phyloP scores from a whole-genome alignment of 495 filamentous ascomycete species.

The Lepidopterella palustris region DNA sequence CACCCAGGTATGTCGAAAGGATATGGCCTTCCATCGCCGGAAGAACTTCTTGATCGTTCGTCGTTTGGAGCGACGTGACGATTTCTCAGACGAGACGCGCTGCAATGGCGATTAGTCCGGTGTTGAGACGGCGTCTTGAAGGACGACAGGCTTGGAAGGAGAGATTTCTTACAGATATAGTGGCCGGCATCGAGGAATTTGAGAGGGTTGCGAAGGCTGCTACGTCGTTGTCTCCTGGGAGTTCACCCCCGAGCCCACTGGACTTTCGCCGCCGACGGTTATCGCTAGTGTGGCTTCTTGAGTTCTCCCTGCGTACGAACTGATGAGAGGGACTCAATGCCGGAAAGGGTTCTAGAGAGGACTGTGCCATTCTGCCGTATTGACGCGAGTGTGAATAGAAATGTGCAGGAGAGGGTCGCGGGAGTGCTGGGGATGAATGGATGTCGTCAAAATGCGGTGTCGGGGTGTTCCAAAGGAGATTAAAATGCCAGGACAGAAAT shows the following conservation, averaged over 20 bases:
- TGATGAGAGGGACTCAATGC: constrained; percentile 8
- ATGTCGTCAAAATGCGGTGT: neutral
- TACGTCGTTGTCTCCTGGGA: constrained; percentile 23
- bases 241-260: constrained; percentile 23
- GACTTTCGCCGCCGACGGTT: constrained; percentile 17
- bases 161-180: constrained; percentile 4
- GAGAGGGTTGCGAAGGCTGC: constrained; percentile 23
- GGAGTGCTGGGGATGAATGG: constrained; percentile 3
- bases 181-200: neutral
- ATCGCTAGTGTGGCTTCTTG: neutral
- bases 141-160: neutral
- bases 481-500: neutral
- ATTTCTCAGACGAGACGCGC: constrained; percentile 18
- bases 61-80: constrained; percentile 37
- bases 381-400: neutral
- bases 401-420: neutral
- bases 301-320: neutral
- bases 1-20: constrained; percentile 45
- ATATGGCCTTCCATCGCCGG: constrained; percentile 35
- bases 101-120: neutral
- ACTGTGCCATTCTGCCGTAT: constrained; percentile 11
- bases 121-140: neutral
- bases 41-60: constrained; percentile 34
- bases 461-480: neutral
- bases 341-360: constrained; percentile 23